These are phyloP conservation scores for Akanthomyces dipterigenus DNA, from an alignment of 2,329 filamentous ascomycete species.

Conservation along the genomic window DNA sequence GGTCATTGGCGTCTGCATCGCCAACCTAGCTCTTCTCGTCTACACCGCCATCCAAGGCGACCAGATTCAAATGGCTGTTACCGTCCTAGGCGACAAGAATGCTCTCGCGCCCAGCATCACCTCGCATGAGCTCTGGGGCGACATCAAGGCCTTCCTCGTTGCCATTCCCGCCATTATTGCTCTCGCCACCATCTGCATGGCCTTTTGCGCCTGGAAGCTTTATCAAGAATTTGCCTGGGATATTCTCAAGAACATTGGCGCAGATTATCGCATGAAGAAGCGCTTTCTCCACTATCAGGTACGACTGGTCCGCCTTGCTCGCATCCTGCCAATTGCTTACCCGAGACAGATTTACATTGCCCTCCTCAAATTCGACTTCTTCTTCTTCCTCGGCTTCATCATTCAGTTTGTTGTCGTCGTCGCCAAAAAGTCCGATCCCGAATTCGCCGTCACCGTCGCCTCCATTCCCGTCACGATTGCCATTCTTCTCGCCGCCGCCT, in stretches of 20 bases:
- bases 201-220: slow-evolving; percentile 81
- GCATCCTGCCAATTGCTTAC: slow-evolving; percentile 16
- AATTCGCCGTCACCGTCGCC: slow-evolving; percentile 80
- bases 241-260: slow-evolving; percentile 98
- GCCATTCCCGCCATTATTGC: slow-evolving; percentile 81
- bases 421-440: slow-evolving; percentile 57
- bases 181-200: slow-evolving; percentile 64
- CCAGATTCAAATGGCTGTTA: slow-evolving; percentile 73
- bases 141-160: slow-evolving; percentile 69
- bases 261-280: slow-evolving; percentile 93
- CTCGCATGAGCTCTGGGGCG: slow-evolving; percentile 52
- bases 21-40: slow-evolving; percentile 84
- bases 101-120: slow-evolving; percentile 35
- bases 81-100: slow-evolving; percentile 36
- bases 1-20: slow-evolving; percentile 87
- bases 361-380: slow-evolving; percentile 97
- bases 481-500: slow-evolving; percentile 79
- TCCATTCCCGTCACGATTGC: slow-evolving; percentile 87
- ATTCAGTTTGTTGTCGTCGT: slow-evolving; percentile 97
- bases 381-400: slow-evolving; percentile 98
- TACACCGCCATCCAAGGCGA: slow-evolving; percentile 92
- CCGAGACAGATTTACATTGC: slow-evolving; percentile 81
- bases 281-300: slow-evolving; percentile 96
- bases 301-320: slow-evolving; percentile 21
- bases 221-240: slow-evolving; percentile 99